phyloP scores from a whole-genome alignment of 1,284 basidiomycete genomes.

The Vanrija humicola region DNA sequence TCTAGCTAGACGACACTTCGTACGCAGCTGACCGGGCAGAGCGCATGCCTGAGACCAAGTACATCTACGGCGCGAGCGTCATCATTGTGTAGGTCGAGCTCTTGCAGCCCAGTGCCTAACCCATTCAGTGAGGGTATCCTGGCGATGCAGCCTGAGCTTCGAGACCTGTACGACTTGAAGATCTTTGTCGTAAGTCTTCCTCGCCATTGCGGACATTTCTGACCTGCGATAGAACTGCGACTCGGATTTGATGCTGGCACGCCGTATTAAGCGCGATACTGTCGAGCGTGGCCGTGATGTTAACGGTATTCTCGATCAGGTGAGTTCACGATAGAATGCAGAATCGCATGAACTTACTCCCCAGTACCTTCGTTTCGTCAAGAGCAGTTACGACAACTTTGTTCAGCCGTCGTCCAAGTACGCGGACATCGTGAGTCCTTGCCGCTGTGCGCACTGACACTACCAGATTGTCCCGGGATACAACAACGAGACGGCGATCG shows the following conservation, averaged over 20 bases:
- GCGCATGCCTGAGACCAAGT: constrained; percentile 75
- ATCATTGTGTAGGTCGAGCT: constrained; percentile 64
- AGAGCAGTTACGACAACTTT: constrained; percentile 90
- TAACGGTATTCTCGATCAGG: constrained; percentile 82
- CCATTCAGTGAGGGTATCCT: constrained; percentile 73
- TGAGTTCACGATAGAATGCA: not conserved
- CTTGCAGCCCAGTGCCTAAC: constrained; percentile 7
- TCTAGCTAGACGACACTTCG: not conserved
- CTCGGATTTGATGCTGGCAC: constrained; percentile 93
- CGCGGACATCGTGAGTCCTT: constrained; percentile 72
- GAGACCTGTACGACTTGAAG: constrained; percentile 87
- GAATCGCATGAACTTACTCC: not conserved
- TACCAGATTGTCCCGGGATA: constrained; percentile 81
- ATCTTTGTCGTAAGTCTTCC: constrained; percentile 50
- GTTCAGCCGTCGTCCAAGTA: constrained; percentile 81
- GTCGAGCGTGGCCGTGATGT: constrained; percentile 82
- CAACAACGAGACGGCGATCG: constrained; percentile 77
- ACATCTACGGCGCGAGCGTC: constrained; percentile 92
- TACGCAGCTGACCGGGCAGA: constrained; percentile 46
- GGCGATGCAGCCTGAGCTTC: constrained; percentile 70
- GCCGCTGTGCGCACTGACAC: not conserved
- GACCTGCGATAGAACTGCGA: constrained; percentile 60
- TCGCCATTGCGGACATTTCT: constrained; percentile 55
- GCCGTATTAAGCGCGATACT: constrained; percentile 81
- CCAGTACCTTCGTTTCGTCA: constrained; percentile 76